Percentiles rank a stretch among this genome's conserved stretches.
These are phyloP conservation scores for Paraurostyla sp. DNA, from an alignment of 73 alveolate genomes.

Conservation along the genomic window DNA sequence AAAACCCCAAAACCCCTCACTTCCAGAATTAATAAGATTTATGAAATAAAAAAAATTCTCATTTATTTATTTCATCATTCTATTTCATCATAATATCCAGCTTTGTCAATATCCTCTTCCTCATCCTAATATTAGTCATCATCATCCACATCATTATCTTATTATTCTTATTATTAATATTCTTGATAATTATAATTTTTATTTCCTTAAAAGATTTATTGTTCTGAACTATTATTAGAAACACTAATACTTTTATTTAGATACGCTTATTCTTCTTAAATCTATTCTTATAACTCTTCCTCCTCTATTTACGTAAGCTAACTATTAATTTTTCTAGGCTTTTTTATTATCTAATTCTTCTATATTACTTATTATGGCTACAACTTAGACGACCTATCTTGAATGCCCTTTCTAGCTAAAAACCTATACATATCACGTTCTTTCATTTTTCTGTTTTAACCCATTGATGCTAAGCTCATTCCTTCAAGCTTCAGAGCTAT, in stretches of 20 bases:
- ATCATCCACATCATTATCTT: neutral
- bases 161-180: neutral
- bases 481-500: constrained; percentile 41
- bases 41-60: too few species aligned
- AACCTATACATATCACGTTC: constrained; percentile 24
- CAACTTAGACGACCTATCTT: too few species aligned
- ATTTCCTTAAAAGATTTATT: too few species aligned
- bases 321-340: neutral
- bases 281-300: too few species aligned
- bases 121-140: neutral
- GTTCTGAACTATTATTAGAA: too few species aligned
- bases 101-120: neutral
- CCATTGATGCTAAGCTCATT: constrained; percentile 4
- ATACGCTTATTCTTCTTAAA: too few species aligned
- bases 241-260: too few species aligned
- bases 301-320: too few species aligned
- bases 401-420: neutral
- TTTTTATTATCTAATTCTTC: neutral
- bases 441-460: neutral
- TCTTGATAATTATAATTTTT: too few species aligned
- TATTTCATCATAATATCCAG: neutral
- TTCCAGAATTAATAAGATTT: too few species aligned
- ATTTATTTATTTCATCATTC: too few species aligned
- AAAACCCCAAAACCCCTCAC: too few species aligned
- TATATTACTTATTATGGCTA: neutral